phyloP scores from a whole-genome alignment of 2,329 filamentous ascomycete genomes.

The Aphanoascus verrucosus region DNA sequence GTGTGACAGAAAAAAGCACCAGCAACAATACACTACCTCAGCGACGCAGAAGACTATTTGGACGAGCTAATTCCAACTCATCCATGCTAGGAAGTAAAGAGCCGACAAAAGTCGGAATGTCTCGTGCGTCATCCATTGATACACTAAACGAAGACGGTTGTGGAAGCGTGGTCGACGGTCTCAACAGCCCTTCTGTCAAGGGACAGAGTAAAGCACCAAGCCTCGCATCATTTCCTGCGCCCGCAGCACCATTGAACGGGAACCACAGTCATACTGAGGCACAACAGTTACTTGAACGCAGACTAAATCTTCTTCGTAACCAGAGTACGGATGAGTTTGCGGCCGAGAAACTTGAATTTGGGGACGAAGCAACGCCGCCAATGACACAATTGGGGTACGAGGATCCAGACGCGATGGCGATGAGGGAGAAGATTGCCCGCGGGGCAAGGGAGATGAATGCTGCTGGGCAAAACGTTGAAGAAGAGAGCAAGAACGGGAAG shows the following conservation, averaged over 20 bases:
- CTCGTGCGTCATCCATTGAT: constrained; percentile 41
- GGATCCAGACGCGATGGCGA: constrained; percentile 43
- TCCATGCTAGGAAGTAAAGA: constrained; percentile 22
- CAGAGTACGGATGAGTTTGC: constrained; percentile 18
- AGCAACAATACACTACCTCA: constrained; percentile 17
- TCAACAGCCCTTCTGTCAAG: constrained; percentile 17
- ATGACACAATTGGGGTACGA: constrained; percentile 42
- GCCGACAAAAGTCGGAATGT: constrained; percentile 17
- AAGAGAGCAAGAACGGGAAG: neutral
- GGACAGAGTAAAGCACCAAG: constrained; percentile 23
- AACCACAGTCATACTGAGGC: constrained; percentile 13
- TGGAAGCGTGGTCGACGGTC: constrained; percentile 28
- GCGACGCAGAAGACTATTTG: constrained; percentile 31
- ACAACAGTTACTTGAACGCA: constrained; percentile 13
- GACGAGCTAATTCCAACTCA: constrained; percentile 33
- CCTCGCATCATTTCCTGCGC: constrained; percentile 25
- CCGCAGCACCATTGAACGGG: constrained; percentile 6
- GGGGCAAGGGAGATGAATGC: constrained; percentile 35
- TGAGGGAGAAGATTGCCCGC: constrained; percentile 46
- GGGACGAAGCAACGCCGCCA: constrained; percentile 27
- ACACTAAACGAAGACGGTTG: constrained; percentile 38
- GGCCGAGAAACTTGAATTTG: constrained; percentile 21
- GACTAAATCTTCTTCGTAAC: constrained; percentile 15
- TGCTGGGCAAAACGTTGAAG: neutral
- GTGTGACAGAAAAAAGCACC: constrained; percentile 18